Percentiles rank a stretch among this genome's conserved stretches.
Evolutionary conservation across 805 yeast species (phyloP).

Genomic region (Kodamaea kakaduensis): DNA sequence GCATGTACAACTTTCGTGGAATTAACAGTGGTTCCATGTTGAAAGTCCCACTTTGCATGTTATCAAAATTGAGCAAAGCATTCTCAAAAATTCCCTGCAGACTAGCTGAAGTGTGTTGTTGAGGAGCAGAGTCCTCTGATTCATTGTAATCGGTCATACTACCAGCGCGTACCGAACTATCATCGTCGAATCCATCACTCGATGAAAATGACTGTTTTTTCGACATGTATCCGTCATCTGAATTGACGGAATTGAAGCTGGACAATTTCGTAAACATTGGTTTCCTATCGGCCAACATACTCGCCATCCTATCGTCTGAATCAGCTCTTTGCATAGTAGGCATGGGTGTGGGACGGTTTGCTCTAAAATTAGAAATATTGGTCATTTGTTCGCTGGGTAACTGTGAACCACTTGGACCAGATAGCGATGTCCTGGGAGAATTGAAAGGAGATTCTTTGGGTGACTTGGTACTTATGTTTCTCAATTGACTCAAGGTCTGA

Average conservation of each 20-base stretch:
- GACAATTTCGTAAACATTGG: constrained; percentile 6
- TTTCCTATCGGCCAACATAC: constrained; percentile 3
- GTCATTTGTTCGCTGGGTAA: not conserved
- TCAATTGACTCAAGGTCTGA: constrained; percentile 37
- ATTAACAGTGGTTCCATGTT: constrained; percentile 57
- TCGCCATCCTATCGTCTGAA: constrained; percentile 1
- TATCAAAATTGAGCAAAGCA: constrained; percentile 31
- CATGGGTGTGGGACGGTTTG: constrained; percentile 1
- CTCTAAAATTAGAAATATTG: constrained; percentile 3
- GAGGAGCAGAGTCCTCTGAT: constrained; percentile 5
- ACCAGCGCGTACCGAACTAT: constrained; percentile 4
- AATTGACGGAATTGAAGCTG: constrained; percentile 6
- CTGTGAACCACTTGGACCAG: constrained; percentile 5
- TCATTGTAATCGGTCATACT: constrained; percentile 2
- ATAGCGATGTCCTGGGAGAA: constrained; percentile 46
- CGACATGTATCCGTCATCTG: constrained; percentile 1
- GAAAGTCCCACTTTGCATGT: constrained; percentile 26
- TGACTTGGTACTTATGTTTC: constrained; percentile 37
- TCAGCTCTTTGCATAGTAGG: not conserved
- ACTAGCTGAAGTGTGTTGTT: not conserved
- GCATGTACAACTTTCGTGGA: constrained; percentile 67
- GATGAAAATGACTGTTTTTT: constrained; percentile 7
- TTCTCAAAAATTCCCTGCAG: constrained; percentile 14
- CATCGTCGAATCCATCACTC: constrained; percentile 6
- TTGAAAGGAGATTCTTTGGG: constrained; percentile 37